Evolutionary conservation across 805 yeast species (phyloP), one percentile per base, ranked within the genome.

Genomic region (Yamadazyma nakazawae): DNA sequence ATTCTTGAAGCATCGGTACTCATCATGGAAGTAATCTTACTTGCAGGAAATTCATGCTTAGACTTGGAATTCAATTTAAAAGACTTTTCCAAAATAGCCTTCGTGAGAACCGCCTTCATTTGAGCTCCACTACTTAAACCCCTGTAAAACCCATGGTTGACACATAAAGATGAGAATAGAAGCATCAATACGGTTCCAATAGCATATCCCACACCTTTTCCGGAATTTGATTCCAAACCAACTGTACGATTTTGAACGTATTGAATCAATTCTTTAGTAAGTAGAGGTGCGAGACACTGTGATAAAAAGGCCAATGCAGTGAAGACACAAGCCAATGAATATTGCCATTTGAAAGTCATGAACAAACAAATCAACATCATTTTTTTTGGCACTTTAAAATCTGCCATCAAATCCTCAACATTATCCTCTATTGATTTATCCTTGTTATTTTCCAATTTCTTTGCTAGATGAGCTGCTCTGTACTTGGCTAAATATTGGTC

Each of bases 1-100:
- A 90, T 75, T 58, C 96, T 80, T 13, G 91, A 78, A 34, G 89
- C 69, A 61, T 90, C 97, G 2, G 95, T 82, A 51, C 94, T 87
- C 61, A 89, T 78, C 61, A 88, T 66, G 9, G 90, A 81, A 26
- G 96, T 87, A 47, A 90, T 76, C 49, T 78, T 80, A 37, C 92
- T 84, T 21, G 80, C 74, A 1, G 96, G 82, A 57, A 67, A 87
- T 49, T 76, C 70, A 52, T 77, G 76, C 44, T 76, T 76, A 2
- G 91, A 78, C 41, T 70, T 71, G 10, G 81, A 75, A 48, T 82
- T 78, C 13, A 89, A 68, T 45, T 61, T 70, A 54, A 88, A 79
- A 11, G 91, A 76, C 62, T 90, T 90, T 46, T 78, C 79, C 49
- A 86, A 72, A 17, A 88, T 71, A 7, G 85, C 82, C 49, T 85